phyloP scores from a whole-genome alignment of 140 eudicot species.

The Bidens hawaiensis region DNA sequence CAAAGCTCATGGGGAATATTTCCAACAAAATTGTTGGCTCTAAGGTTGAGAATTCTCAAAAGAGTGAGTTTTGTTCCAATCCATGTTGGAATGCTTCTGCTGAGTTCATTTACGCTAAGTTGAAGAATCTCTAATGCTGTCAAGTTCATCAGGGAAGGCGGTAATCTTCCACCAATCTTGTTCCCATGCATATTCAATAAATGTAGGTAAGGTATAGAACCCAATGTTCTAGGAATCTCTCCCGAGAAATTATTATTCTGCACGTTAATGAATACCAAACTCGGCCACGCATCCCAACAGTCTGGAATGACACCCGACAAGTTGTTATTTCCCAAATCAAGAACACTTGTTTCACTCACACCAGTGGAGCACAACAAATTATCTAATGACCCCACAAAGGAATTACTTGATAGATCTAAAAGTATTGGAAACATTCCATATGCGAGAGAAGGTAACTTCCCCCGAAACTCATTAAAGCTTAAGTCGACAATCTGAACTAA shows the following conservation, averaged over 20 bases:
- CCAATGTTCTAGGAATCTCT: constrained; percentile 10
- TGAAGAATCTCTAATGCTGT: background rate
- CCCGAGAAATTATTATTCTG: constrained; percentile 14
- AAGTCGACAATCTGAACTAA: constrained; percentile 22
- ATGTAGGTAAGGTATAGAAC: background rate
- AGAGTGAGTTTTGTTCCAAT: too few species aligned
- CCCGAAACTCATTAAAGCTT: constrained; percentile 28
- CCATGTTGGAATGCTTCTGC: constrained; percentile 33
- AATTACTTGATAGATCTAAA: constrained; percentile 36
- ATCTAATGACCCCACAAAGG: constrained; percentile 25
- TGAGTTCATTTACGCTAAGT: constrained; percentile 26
- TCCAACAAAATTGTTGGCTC: constrained; percentile 31
- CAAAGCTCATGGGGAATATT: constrained; percentile 23
- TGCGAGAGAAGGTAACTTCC: constrained; percentile 29
- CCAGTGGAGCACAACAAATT: constrained; percentile 24
- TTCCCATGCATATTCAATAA: constrained; percentile 11
- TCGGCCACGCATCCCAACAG: constrained; percentile 5
- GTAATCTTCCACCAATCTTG: constrained; percentile 7
- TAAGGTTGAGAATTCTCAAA: constrained; percentile 33
- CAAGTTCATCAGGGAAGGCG: constrained; percentile 4
- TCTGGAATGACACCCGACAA: constrained; percentile 37
- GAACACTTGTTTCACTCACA: background rate
- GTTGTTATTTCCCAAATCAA: background rate
- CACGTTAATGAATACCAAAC: background rate
- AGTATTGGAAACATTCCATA: background rate